These are phyloP conservation scores for Lanmaoa rubissima DNA, from an alignment of 768 basidiomycete genomes.

Conservation along the genomic window DNA sequence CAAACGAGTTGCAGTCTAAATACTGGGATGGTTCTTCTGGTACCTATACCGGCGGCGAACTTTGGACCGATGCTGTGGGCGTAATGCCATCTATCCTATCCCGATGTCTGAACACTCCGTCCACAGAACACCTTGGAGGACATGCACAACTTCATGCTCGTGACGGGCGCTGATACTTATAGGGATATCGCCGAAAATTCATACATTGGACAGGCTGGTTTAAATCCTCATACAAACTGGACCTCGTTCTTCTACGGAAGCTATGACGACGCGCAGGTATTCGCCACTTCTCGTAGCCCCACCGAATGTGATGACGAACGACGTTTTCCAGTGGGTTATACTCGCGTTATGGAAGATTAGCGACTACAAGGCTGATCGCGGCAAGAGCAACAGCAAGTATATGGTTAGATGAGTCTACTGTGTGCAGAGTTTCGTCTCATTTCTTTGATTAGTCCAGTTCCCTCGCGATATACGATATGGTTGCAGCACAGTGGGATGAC, in stretches of 20 bases:
- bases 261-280: slow-evolving; percentile 53
- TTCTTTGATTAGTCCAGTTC: slow-evolving; percentile 42
- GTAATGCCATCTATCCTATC: neutral
- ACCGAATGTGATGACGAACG: neutral
- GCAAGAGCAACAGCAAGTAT: slow-evolving; percentile 25
- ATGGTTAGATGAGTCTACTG: slow-evolving; percentile 16
- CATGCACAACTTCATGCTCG: slow-evolving; percentile 58
- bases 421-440: slow-evolving; percentile 29
- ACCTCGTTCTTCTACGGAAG: slow-evolving; percentile 42
- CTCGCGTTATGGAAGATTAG: slow-evolving; percentile 57
- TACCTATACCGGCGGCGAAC: slow-evolving; percentile 46
- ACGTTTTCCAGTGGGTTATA: slow-evolving; percentile 46
- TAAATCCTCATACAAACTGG: slow-evolving; percentile 44
- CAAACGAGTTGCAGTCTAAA: slow-evolving; percentile 27
- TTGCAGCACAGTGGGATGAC: slow-evolving; percentile 50
- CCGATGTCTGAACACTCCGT: neutral
- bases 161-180: slow-evolving; percentile 42
- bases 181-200: slow-evolving; percentile 40
- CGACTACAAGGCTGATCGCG: slow-evolving; percentile 47
- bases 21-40: slow-evolving; percentile 44
- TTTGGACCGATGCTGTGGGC: slow-evolving; percentile 58
- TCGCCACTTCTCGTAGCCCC: neutral
- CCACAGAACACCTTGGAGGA: slow-evolving; percentile 56
- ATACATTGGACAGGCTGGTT: slow-evolving; percentile 44
- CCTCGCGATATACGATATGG: slow-evolving; percentile 47